Evolutionary conservation across 2,329 filamentous ascomycete genomes (phyloP).

Genomic region (Fusarium virguliforme): DNA sequence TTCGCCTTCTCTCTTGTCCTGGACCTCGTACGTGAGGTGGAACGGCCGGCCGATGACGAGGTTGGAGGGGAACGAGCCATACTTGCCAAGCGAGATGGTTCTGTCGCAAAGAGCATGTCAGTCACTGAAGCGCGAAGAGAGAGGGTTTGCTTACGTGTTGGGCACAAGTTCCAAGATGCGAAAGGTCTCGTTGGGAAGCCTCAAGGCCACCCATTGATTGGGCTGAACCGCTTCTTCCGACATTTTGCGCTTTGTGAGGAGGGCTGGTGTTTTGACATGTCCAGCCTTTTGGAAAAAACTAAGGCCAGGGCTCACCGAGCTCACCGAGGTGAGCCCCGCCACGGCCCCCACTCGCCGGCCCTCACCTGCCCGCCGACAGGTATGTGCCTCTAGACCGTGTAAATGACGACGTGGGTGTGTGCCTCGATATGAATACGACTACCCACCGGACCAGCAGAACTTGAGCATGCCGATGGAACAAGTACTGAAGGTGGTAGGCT

Average conservation of each 20-base stretch:
- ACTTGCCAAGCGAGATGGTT: constrained; percentile 91
- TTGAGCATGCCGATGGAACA: no score
- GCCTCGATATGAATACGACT: no score
- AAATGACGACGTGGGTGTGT: no score
- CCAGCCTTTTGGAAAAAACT: constrained; percentile 45
- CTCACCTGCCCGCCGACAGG: constrained; percentile 24
- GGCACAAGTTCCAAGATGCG: constrained; percentile 72
- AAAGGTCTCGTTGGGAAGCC: constrained; percentile 72
- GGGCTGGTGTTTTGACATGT: constrained; percentile 30
- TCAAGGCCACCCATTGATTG: constrained; percentile 73
- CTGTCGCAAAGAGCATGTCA: constrained; percentile 64
- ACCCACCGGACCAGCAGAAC: no score
- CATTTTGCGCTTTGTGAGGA: constrained; percentile 49
- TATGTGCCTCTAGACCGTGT: no score
- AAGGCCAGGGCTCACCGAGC: constrained; percentile 46
- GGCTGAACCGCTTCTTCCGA: constrained; percentile 62
- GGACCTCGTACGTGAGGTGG: constrained; percentile 91
- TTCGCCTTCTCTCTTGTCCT: constrained; percentile 78
- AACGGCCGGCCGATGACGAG: constrained; percentile 92
- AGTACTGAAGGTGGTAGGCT: no score
- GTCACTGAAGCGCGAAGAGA: constrained; percentile 10
- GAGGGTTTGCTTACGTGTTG: constrained; percentile 67
- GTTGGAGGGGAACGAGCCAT: constrained; percentile 91
- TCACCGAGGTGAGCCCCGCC: constrained; percentile 56
- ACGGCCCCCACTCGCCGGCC: constrained; percentile 30